Percentiles rank a stretch among this genome's conserved stretches.
These are phyloP conservation scores for Fraxinus quadrangulata DNA, from an alignment of 257 asterid species.

Conservation along the genomic window DNA sequence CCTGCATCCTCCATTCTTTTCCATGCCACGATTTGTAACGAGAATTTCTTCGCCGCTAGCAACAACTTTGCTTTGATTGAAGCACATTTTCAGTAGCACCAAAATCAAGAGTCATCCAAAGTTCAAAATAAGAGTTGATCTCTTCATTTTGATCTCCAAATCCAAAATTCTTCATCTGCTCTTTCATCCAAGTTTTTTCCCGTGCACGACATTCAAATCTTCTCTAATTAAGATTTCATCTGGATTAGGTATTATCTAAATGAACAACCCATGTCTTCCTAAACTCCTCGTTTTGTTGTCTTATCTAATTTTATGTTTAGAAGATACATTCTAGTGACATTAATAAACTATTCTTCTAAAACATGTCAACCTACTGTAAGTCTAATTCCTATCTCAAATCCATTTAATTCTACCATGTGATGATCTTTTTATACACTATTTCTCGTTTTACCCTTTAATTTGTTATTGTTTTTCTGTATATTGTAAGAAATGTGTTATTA, in stretches of 20 bases:
- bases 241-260: not conserved
- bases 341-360: not conserved
- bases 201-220: not conserved
- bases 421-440: not conserved
- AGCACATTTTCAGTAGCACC: not conserved
- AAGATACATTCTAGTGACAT: not conserved
- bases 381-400: not conserved
- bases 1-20: not conserved
- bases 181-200: not conserved
- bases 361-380: not conserved
- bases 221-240: not conserved
- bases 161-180: not conserved
- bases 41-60: not conserved
- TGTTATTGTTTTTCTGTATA: not conserved
- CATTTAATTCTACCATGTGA: not conserved
- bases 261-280: not conserved
- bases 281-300: not conserved
- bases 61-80: not conserved
- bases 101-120: not conserved
- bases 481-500: not conserved
- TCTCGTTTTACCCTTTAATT: not conserved
- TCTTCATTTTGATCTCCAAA: not conserved
- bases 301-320: not conserved
- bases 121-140: not conserved
- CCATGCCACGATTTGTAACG: not conserved